phyloP scores from a whole-genome alignment of 139 green algal genomes.

The Desmodesmus armatus region DNA sequence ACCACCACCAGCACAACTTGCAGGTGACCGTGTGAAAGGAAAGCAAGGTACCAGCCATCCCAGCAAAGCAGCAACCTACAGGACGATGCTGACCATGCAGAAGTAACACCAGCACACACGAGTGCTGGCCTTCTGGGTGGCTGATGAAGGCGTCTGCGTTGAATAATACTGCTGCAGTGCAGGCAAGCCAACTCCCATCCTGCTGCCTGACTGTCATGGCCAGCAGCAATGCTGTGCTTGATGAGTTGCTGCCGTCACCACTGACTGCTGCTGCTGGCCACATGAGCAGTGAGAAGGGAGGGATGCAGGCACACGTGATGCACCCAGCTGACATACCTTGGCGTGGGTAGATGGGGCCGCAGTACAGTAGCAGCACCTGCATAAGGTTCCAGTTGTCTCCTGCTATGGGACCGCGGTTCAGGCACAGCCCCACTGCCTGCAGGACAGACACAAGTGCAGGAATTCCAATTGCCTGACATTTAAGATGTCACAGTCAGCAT shows the following conservation, averaged over 20 bases:
- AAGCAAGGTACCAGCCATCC: too few relatives aligned
- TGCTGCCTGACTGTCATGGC: not conserved
- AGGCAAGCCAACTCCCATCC: not conserved
- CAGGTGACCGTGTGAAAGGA: too few relatives aligned
- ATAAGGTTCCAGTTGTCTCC: too few relatives aligned
- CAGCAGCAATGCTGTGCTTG: not conserved
- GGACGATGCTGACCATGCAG: too few relatives aligned
- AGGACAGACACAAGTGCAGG: not conserved
- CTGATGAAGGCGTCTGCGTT: too few relatives aligned
- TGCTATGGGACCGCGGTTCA: slow-evolving; percentile 1
- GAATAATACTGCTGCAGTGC: not conserved
- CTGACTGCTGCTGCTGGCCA: too few relatives aligned
- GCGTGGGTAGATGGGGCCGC: slow-evolving; percentile 27
- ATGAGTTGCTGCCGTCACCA: not conserved
- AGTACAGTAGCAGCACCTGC: slow-evolving; percentile 24
- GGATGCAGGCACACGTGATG: not conserved
- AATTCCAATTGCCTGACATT: not conserved
- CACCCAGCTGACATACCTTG: slow-evolving; percentile 13
- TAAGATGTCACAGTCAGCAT: too few relatives aligned
- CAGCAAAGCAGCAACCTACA: too few relatives aligned
- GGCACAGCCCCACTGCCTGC: slow-evolving; percentile 41
- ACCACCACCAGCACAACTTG: not conserved
- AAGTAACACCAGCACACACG: not conserved
- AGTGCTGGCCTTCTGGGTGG: too few relatives aligned
- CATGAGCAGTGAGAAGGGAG: not conserved